phyloP scores from a whole-genome alignment of 495 filamentous ascomycete genomes.

The Penicillium angulare region DNA sequence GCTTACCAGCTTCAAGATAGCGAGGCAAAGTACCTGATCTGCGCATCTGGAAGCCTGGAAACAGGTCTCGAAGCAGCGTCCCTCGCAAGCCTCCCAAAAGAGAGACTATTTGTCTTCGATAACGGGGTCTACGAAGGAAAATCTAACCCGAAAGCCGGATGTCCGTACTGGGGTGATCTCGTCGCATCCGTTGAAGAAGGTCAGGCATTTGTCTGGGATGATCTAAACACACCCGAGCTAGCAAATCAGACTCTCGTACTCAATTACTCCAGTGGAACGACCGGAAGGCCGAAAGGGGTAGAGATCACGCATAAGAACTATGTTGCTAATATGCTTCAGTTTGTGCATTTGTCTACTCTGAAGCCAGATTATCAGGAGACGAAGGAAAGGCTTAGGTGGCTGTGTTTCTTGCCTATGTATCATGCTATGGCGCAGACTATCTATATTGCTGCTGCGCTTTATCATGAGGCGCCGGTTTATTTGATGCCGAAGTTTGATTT shows the following conservation, averaged over 20 bases:
- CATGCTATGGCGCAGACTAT: slow-evolving; percentile 60
- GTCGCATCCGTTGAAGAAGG: slow-evolving; percentile 44
- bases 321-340: slow-evolving; percentile 65
- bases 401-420: slow-evolving; percentile 73
- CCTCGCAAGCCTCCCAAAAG: slow-evolving; percentile 33
- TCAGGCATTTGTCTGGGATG: slow-evolving; percentile 42
- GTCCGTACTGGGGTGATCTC: slow-evolving; percentile 50
- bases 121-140: slow-evolving; percentile 41
- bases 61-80: slow-evolving; percentile 45
- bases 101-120: slow-evolving; percentile 51
- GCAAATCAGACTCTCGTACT: slow-evolving; percentile 51
- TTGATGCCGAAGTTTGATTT: slow-evolving; percentile 77
- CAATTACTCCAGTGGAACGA: slow-evolving; percentile 78
- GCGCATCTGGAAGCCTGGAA: slow-evolving; percentile 46
- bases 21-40: slow-evolving; percentile 62
- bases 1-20: slow-evolving; percentile 73
- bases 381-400: slow-evolving; percentile 35
- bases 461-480: slow-evolving; percentile 53
- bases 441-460: slow-evolving; percentile 43
- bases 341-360: slow-evolving; percentile 44
- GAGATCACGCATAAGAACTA: slow-evolving; percentile 74
- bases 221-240: slow-evolving; percentile 34
- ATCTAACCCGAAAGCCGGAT: slow-evolving; percentile 37
- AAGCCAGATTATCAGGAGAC: slow-evolving; percentile 43
- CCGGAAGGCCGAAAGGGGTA: slow-evolving; percentile 81